phyloP scores from a whole-genome alignment of 177 flowering plant species.

The Vitis hybrid region DNA sequence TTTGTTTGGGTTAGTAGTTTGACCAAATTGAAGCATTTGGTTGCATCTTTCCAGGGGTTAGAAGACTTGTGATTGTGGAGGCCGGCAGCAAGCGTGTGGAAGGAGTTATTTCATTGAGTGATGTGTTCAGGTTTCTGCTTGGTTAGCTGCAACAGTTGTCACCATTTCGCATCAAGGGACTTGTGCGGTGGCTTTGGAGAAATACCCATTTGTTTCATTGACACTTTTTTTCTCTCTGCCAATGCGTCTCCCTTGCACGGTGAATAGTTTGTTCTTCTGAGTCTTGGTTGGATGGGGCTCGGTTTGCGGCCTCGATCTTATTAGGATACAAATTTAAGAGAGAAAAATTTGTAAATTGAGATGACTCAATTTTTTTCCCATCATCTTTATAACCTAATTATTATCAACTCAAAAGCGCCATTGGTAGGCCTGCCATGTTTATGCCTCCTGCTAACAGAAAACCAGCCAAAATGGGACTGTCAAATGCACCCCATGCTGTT shows the following conservation, averaged over 20 bases:
- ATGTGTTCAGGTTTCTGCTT: slow-evolving; percentile 12
- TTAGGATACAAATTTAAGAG: slow-evolving; percentile 25
- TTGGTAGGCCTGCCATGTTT: slow-evolving; percentile 12
- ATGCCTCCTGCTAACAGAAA: slow-evolving; percentile 11
- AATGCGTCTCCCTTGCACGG: background rate
- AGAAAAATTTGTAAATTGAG: slow-evolving; percentile 31
- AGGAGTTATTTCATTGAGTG: slow-evolving; percentile 66
- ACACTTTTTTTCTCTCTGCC: background rate
- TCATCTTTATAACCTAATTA: slow-evolving; percentile 7
- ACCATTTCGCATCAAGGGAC: background rate
- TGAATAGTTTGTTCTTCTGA: slow-evolving; percentile 4
- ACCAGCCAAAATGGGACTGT: background rate
- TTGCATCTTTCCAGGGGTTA: slow-evolving; percentile 56
- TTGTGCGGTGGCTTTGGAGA: slow-evolving; percentile 7
- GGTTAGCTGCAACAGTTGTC: background rate
- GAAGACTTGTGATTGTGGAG: slow-evolving; percentile 83
- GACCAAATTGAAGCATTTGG: too few species aligned
- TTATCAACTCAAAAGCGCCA: slow-evolving; percentile 8
- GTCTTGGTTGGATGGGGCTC: slow-evolving; percentile 7
- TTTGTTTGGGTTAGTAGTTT: too few species aligned
- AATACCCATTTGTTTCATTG: background rate
- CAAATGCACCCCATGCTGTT: background rate
- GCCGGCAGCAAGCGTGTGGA: slow-evolving; percentile 96
- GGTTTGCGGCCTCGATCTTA: slow-evolving; percentile 1
- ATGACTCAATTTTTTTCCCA: slow-evolving; percentile 14